Evolutionary conservation across 345 rosid species (phyloP).

Genomic region (Salix koriyanagi): DNA sequence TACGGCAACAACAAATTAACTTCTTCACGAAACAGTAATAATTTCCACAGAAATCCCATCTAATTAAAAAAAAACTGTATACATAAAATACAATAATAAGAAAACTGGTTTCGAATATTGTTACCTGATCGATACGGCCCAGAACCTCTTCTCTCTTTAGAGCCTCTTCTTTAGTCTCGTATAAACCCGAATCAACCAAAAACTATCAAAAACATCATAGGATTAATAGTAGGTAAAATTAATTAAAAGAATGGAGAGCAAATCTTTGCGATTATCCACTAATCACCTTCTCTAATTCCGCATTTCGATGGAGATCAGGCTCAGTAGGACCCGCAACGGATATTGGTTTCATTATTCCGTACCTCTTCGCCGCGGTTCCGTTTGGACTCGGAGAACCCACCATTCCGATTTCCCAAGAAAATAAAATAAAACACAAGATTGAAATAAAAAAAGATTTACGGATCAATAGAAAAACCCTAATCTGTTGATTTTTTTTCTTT

Average conservation of each 20-base stretch:
- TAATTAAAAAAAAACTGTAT: background rate
- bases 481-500: background rate
- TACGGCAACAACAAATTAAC: background rate
- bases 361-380: constrained; percentile 6
- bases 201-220: background rate
- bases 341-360: constrained; percentile 18
- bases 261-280: too few relatives aligned
- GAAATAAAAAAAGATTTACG: background rate
- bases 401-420: constrained; percentile 1
- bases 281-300: constrained; percentile 21
- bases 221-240: background rate
- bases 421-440: background rate
- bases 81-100: background rate
- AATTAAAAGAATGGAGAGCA: background rate
- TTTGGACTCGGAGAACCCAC: constrained; percentile 12
- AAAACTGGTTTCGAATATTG: too few relatives aligned
- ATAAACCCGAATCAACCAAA: constrained; percentile 26
- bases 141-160: constrained; percentile 23
- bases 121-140: constrained; percentile 21
- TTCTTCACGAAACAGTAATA: background rate
- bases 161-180: constrained; percentile 25
- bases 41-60: background rate
- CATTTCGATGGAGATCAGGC: constrained; percentile 22
- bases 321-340: constrained; percentile 21
- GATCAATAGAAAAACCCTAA: background rate